Base-by-base conservation (phyloP, 306 rosid genomes). In the Cicer bijugum region DNA sequence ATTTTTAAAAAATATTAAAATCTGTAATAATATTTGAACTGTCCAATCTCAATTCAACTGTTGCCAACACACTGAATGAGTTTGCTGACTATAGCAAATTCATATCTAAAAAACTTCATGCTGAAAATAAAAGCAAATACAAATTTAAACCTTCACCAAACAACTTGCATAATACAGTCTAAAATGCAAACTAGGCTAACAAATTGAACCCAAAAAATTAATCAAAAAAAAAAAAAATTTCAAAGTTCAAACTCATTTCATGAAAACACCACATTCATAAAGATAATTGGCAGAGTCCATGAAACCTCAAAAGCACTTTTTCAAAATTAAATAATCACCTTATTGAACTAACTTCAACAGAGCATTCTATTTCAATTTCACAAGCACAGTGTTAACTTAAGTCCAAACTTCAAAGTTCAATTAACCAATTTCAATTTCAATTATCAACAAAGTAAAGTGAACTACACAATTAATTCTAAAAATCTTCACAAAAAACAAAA, bases 341-440 rank as follows among this genome's bases (percentile, higher is more conserved):
- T 12, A 57, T 6, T 50, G 60, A 74, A 81, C 44, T 43, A 67
- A 77, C 53, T 55, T 28, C 1, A 48, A 35, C 8, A 51, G n/a
- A 72, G 58, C 47, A 82, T 74, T 74, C 17, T 48, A 8, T 33
- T 48, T 70, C 78, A 78, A 75, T 70, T 79, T 71, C 75, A 78
- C 75, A 78, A 61, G 47, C 48, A 66, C 44, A n/a, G 17, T 8
- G 58, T 9, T 17, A 68, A 73, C 7, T 11, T 33, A 23, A 16
- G 15, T 9, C 10, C 15, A 2, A 42, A 71, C 14, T 11, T 45
- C 63, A 72, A 71, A 40, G 67, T 58, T 71, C 76, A 82, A 76
- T 23, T 47, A 64, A 40, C 45, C 46, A 68, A 52, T 5, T 65
- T 35, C 46, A 68, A 52, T 3, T 65, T 35, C 37, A 72, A 71